Conservation (phyloP, 2,329 filamentous ascomycete species). For the Paraphaeosphaeria sporulosa region DNA sequence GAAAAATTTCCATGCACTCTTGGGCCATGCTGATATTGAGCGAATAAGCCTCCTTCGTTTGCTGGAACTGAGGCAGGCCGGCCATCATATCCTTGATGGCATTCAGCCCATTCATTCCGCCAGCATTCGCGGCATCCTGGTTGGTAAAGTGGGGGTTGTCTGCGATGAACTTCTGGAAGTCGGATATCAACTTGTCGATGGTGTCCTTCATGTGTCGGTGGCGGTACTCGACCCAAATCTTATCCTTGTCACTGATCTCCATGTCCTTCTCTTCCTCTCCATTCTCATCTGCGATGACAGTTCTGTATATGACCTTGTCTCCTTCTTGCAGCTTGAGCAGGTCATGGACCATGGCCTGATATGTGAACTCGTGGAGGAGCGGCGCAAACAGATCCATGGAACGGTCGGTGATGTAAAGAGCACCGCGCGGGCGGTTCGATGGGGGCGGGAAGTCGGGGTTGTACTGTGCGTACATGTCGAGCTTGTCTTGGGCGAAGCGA, state of each 20-base stretch:
- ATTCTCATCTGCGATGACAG: constrained; percentile 72
- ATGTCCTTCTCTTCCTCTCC: constrained; percentile 85
- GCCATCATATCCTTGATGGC: constrained; percentile 98
- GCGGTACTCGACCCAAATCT: constrained; percentile 92
- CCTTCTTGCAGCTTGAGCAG: constrained; percentile 86
- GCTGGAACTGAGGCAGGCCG: constrained; percentile 90
- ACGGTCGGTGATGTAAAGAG: constrained; percentile 86
- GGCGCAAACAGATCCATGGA: constrained; percentile 92
- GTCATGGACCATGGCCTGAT: constrained; percentile 98
- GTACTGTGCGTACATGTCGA: constrained; percentile 87
- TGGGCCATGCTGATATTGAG: constrained; percentile 96
- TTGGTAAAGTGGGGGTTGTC: constrained; percentile 93
- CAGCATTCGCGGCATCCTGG: constrained; percentile 69
- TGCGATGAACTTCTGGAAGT: constrained; percentile 90
- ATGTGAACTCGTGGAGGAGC: constrained; percentile 93
- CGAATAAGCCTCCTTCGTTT: constrained; percentile 94
- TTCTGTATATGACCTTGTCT: constrained; percentile 87
- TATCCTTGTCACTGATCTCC: constrained; percentile 89
- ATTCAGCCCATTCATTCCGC: constrained; percentile 85
- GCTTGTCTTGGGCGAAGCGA: constrained; percentile 87
- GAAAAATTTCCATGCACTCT: constrained; percentile 94
- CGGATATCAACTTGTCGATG: constrained; percentile 88
- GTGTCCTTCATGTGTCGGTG: constrained; percentile 98
- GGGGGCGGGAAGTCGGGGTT: constrained; percentile 84
- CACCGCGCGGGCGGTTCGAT: constrained; percentile 78